Evolutionary conservation across 352 stramenopile species (phyloP), one percentile per base, ranked within the genome.

Genomic region (Peronospora tabacina): DNA sequence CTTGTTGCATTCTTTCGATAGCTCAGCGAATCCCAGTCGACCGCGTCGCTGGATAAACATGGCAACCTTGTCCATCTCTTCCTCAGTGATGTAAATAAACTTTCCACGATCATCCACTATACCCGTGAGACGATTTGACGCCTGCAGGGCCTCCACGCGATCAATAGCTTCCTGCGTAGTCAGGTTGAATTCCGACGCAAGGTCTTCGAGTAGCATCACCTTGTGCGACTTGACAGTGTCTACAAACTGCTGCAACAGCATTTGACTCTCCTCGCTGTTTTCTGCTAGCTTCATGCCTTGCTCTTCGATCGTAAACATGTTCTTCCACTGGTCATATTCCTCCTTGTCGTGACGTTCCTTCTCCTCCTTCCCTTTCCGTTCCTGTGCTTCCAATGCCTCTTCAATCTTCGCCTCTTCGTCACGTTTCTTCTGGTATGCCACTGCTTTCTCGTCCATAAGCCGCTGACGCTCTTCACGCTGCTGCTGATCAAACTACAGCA

Each of bases 71-170:
- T 86, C 67, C 75, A 90, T 87, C 43, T 88, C 75, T 32, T 84
- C 67, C 33, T 87, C 73, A 0, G 76, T 86, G 44, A 90, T 83
- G 52, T 75, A 85, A 43, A 90, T 87, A 57, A 88, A 88, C 49
- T 88, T 88, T 49, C 80, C 80, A 19, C 77, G 75, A 40, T 90
- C 80, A 38, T 90, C 76, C 24, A 90, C 62, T 24, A 90, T 78
- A 13, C 80, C 80, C 5, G 75, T 83, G 44, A 90, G 63, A 13
- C 75, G 76, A 39, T 81, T 78, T 1, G 56, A 49, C 9, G 55
- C 39, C 40, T 86, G 75, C 11, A 90, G 46, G 12, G 68, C 55
- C 48, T 85, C 65, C 8, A 88, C 63, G 7, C 76, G 76, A 40
- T 82, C 52, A 42, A 87, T 86, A 11, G 75, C 74, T 24, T 85